phyloP scores from a whole-genome alignment of 179 eudicot genomes.

The Amaranthus tricolor region DNA sequence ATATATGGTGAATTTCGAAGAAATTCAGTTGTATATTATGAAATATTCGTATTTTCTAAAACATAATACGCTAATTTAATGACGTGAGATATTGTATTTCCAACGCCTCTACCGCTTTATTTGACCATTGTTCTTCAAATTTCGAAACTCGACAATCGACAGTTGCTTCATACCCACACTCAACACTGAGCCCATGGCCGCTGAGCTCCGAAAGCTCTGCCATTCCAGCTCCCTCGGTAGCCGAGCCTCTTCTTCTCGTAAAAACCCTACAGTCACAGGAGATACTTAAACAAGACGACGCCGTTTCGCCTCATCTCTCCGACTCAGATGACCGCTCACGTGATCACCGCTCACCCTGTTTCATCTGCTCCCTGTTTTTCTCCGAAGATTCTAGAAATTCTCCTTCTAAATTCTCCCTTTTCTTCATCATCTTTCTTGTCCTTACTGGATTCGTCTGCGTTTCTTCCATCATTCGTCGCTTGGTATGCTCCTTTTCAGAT shows the following conservation, averaged over 20 bases:
- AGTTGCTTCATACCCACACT: background rate
- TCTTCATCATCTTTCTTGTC: conserved; percentile 41
- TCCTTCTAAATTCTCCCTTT: conserved; percentile 53
- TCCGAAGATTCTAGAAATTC: conserved; percentile 50
- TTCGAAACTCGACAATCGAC: too few relatives aligned
- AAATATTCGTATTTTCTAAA: too few relatives aligned
- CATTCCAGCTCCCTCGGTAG: conserved; percentile 63
- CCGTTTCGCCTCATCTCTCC: conserved; percentile 44
- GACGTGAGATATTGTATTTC: too few relatives aligned
- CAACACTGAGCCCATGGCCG: conserved; percentile 41
- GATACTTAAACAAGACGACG: conserved; percentile 35
- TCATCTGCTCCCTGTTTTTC: conserved; percentile 37
- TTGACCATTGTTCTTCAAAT: too few relatives aligned
- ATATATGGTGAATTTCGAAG: too few relatives aligned
- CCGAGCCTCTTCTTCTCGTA: conserved; percentile 61
- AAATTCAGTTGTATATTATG: too few relatives aligned
- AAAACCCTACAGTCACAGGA: conserved; percentile 20
- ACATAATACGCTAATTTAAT: too few relatives aligned
- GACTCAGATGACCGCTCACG: conserved; percentile 33
- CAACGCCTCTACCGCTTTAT: too few relatives aligned
- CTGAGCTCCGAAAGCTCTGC: conserved; percentile 76
- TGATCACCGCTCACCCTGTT: conserved; percentile 40
- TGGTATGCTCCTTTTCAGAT: conserved; percentile 36
- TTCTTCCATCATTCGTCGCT: conserved; percentile 57
- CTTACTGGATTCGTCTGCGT: conserved; percentile 48